Base-by-base conservation (phyloP, 2,329 filamentous ascomycete genomes). In the Alternaria rosae region DNA sequence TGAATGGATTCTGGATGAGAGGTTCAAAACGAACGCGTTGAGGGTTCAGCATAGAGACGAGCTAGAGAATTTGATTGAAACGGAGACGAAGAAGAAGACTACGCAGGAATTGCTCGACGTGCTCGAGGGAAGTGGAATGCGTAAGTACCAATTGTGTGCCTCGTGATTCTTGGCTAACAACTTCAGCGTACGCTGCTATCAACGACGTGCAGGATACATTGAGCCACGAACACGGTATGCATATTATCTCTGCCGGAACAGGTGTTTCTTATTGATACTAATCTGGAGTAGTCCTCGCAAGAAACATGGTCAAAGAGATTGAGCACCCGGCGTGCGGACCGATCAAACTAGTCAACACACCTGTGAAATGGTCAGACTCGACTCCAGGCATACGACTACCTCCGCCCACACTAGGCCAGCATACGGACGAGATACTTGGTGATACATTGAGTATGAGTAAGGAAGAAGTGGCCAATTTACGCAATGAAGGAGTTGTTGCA, bases 51-150 rank as follows among this genome's bases (percentile, higher is more conserved):
- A 98, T 76, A 88, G 95, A n/a, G 83, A 85, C 23, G 87, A 90
- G 54, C 85, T 99, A 21, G 94, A 98, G 75, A 82, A 83, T 1
- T 81, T 91, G 71, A 97, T 99, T 60, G 93, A 97, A 75, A 82
- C 82, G 2, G 85, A 92, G 47, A 96, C 92, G 0, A 82, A 82
- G 56, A 88, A 88, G 56, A 93, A 89, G 82, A 96, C 92, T 4
- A 99, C 95, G 0, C 82, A 89, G 68, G 90, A 97, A 76, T 98
- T 95, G 94, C 84, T 98, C 4, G 87, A 90, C 1, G 83, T 94
- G 1, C 89, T 97, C 45, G 93, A 97, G 72, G 93, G 92, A n/a
- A 91, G 87, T 61, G 95, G 95, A 6, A 89, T 99, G 89, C 95
- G 73, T 76, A 51, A 68, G 73, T 70, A n/a, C 3, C 20, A 11